Conservation (phyloP, 2,329 filamentous ascomycete genomes). For the Teratosphaeria viscida region DNA sequence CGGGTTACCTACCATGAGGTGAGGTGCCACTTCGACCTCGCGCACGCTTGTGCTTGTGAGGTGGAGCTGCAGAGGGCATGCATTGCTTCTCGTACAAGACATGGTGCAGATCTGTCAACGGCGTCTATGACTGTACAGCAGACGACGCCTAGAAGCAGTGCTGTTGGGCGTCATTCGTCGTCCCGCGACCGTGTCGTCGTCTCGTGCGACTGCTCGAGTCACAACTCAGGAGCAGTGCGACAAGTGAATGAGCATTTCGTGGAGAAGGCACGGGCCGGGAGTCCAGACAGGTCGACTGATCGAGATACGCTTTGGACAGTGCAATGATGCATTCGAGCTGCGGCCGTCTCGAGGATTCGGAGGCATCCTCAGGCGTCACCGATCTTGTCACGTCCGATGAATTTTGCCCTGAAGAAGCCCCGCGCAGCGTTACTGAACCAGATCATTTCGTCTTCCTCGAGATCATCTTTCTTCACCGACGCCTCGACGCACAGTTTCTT, state of each 20-base stretch:
- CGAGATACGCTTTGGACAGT: background rate
- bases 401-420: constrained; percentile 49
- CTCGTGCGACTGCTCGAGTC: background rate
- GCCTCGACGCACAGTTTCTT: constrained; percentile 57
- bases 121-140: background rate
- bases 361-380: background rate
- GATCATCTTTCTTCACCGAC: constrained; percentile 45
- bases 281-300: background rate
- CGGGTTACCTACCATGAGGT: background rate
- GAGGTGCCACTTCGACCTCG: background rate
- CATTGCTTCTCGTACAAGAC: background rate
- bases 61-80: background rate
- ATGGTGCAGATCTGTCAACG: background rate
- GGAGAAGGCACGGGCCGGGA: no score
- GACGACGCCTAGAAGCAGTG: background rate
- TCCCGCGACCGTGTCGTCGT: background rate
- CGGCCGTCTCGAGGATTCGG: background rate
- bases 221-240: background rate
- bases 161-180: background rate
- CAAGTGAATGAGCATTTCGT: background rate
- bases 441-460: constrained; percentile 64
- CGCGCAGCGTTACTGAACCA: constrained; percentile 85
- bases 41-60: background rate
- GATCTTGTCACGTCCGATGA: background rate
- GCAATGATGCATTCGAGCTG: background rate